Percentiles rank a stretch among this genome's conserved stretches.
phyloP scores from a whole-genome alignment of 148 eudicot genomes.

The Vaccinium darrowii region DNA sequence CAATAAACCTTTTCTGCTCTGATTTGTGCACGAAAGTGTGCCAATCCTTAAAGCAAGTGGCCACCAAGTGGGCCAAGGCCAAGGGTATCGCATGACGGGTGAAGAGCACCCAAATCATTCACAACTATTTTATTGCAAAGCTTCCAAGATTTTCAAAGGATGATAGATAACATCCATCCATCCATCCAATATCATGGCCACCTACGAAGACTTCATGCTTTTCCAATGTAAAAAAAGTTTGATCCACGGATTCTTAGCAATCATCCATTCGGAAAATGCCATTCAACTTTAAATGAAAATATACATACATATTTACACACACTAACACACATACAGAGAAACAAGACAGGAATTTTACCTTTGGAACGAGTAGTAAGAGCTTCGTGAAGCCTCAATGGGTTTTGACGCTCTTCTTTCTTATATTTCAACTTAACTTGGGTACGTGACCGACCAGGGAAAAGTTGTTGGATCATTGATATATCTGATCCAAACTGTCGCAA shows the following conservation, averaged over 20 bases:
- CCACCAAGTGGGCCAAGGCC: not conserved
- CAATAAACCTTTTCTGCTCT: not conserved
- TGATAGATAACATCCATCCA: not conserved
- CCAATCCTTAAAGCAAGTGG: not conserved
- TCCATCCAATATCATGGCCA: not conserved
- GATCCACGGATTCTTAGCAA: too few species aligned
- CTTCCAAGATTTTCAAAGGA: not conserved
- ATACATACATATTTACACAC: not conserved
- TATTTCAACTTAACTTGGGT: too few species aligned
- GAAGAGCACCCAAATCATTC: not conserved
- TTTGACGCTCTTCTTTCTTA: too few species aligned
- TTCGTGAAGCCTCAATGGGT: conserved; percentile 71
- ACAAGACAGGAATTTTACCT: conserved; percentile 32
- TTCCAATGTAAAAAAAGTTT: not conserved
- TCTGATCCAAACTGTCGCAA: too few species aligned
- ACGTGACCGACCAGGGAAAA: too few species aligned
- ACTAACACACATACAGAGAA: too few species aligned
- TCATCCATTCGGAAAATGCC: not conserved
- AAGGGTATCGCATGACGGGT: not conserved
- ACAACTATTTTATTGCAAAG: not conserved
- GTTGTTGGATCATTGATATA: too few species aligned
- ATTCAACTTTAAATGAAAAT: not conserved
- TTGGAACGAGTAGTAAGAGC: conserved; percentile 56
- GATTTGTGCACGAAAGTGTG: not conserved
- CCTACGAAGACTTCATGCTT: not conserved